Evolutionary conservation across 1,284 basidiomycete species (phyloP), one percentile per base, ranked within the genome.

Genomic region (Ustilago lituana): DNA sequence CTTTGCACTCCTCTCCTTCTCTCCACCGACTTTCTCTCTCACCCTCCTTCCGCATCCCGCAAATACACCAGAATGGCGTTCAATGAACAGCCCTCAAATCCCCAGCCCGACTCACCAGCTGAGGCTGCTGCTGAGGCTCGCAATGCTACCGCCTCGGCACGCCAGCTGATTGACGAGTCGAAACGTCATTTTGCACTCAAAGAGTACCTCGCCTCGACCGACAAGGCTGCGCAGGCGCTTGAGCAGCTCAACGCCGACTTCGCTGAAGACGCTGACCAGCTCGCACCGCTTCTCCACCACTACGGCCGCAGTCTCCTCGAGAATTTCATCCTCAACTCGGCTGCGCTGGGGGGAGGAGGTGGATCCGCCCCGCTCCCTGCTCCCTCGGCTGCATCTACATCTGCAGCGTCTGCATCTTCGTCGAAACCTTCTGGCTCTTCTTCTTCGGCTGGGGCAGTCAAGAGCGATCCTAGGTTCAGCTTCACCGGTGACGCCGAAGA

Each of bases 301-400:
- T 81, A 81, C 53, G 79, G 79, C n/a, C 55, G 66, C 7, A 71
- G 74, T 19, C 48, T 81, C 33, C 67, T 81, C 3, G 78, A 80
- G 37, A 71, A 74, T 50, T 73, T 70, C 17, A 79, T 81, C 43
- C 19, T 68, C 48, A 75, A 70, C 19, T 78, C 78, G 23, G 76
- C 76, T 27, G 79, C 79, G 7, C 53, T 81, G 0, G 79, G 78
- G 6, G 71, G 72, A 2, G 73, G 73, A 26, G 67, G 73, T 7
- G 66, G 72, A 33, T 59, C 62, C 2, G 62, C 62, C n/a, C 56
- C 62, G 17, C 56, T 65, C 26, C 62, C 62, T 20, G 46, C 61
- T 12, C 40, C 62, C 8, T n/a, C 51, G 17, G 31, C 62, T 17
- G 24, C 62, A 19, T 24, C 54, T 29, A 48, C 49, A 8, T 26